A percentile compares a stretch with the other conserved stretches of the same genome.
Evolutionary conservation across 306 rosid species (phyloP).

Genomic region (Lagenaria siceraria): DNA sequence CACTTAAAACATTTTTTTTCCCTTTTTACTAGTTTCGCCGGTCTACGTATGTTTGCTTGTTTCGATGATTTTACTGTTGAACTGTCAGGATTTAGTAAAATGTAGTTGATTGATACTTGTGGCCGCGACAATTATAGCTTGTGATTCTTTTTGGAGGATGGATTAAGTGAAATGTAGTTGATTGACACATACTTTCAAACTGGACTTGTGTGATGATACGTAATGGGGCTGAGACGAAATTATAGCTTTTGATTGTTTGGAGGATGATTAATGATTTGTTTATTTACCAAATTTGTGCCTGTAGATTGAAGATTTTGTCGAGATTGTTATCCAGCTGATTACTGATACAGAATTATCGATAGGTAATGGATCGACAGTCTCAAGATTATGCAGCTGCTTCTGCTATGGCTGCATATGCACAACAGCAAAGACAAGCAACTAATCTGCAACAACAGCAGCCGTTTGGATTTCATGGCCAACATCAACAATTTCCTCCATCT

Average conservation of each 20-base stretch:
- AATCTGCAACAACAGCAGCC: slow-evolving; percentile 50
- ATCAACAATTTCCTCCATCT: slow-evolving; percentile 68
- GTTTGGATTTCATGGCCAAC: slow-evolving; percentile 80
- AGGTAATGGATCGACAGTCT: slow-evolving; percentile 61
- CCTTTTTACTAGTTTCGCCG: not conserved
- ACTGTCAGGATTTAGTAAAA: not conserved
- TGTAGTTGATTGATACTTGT: not conserved
- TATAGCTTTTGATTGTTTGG: not conserved
- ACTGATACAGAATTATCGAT: not conserved
- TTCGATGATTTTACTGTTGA: not conserved
- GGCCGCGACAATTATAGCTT: not conserved
- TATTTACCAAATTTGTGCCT: not conserved
- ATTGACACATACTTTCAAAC: not conserved
- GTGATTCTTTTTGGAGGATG: not conserved
- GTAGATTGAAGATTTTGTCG: slow-evolving; percentile 1
- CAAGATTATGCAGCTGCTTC: slow-evolving; percentile 81
- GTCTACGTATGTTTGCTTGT: not conserved
- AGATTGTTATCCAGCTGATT: not conserved
- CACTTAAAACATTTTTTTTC: not conserved
- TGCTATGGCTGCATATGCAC: slow-evolving; percentile 65
- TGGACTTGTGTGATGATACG: not conserved
- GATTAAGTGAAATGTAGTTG: not conserved
- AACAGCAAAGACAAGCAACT: slow-evolving; percentile 59
- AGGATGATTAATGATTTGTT: not conserved
- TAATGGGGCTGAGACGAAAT: not conserved